Conservation (phyloP, 805 yeast genomes). For the Clavispora santaluciae region DNA sequence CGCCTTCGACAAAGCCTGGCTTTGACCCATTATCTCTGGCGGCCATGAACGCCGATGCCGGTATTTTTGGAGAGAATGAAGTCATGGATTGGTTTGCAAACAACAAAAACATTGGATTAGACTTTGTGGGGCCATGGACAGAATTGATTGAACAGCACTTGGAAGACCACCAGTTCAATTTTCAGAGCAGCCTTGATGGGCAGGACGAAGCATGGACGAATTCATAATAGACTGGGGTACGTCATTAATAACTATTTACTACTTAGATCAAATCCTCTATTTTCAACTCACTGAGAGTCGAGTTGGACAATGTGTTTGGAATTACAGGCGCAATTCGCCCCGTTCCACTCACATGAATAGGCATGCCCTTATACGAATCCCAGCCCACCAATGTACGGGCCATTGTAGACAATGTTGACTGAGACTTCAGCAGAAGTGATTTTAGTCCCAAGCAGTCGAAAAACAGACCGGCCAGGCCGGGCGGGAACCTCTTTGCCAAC, state of each 20-base stretch:
- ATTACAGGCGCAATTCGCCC: background rate
- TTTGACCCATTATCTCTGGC: background rate
- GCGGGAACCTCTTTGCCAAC: background rate
- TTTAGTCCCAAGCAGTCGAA: slow-evolving; percentile 9
- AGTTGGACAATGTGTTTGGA: background rate
- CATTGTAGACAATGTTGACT: slow-evolving; percentile 15
- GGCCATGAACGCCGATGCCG: background rate
- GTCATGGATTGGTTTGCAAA: slow-evolving; percentile 42
- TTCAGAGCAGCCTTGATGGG: slow-evolving; percentile 16
- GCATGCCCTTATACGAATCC: slow-evolving; percentile 20
- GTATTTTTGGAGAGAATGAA: slow-evolving; percentile 33
- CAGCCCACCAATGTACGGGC: slow-evolving; percentile 25
- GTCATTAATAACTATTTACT: background rate
- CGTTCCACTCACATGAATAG: slow-evolving; percentile 17
- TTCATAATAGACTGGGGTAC: too few species aligned
- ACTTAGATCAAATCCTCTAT: background rate
- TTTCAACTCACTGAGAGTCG: background rate
- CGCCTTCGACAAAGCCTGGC: too few species aligned
- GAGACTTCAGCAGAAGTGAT: slow-evolving; percentile 9
- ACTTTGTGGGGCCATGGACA: slow-evolving; percentile 69
- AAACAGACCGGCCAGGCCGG: background rate
- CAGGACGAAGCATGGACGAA: background rate
- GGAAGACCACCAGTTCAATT: slow-evolving; percentile 27
- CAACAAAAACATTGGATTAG: slow-evolving; percentile 36
- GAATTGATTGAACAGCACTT: slow-evolving; percentile 71